Conservation (phyloP, 2,329 filamentous ascomycete species). For the Botrytis squamosa region DNA sequence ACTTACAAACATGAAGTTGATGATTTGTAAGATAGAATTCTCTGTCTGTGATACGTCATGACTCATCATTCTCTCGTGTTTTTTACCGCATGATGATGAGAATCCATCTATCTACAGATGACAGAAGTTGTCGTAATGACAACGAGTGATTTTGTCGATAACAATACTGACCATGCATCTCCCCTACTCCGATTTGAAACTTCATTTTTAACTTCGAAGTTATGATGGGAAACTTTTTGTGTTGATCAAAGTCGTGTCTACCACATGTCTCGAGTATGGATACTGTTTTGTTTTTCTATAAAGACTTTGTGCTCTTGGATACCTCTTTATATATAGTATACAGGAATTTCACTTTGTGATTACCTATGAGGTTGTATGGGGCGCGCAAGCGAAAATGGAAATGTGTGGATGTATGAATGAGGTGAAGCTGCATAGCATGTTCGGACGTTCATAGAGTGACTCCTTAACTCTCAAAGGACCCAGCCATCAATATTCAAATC, state of each 20-base stretch:
- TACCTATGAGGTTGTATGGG: background rate
- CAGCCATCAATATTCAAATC: background rate
- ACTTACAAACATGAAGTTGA: no score
- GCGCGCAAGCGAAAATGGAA: rapidly evolving
- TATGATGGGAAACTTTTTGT: background rate
- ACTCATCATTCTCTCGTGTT: no score
- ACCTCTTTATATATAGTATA: background rate
- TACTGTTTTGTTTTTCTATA: background rate
- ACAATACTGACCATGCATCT: background rate
- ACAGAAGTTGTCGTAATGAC: background rate
- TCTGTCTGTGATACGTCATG: no score
- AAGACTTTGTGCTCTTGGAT: background rate
- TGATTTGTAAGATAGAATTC: no score
- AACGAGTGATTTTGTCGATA: no score
- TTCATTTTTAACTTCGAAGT: background rate
- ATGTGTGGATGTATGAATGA: no score
- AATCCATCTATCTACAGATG: background rate
- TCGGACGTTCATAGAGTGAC: rapidly evolving
- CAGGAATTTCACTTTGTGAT: background rate
- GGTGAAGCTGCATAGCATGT: background rate
- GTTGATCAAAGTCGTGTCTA: rapidly evolving
- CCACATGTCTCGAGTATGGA: background rate
- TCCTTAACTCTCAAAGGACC: rapidly evolving
- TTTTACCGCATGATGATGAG: no score
- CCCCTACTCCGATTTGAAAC: background rate